A percentile compares a stretch with the other conserved stretches of the same genome.
phyloP scores from a whole-genome alignment of 768 basidiomycete species.

The Tylopilus plumbeoviolaceoides region DNA sequence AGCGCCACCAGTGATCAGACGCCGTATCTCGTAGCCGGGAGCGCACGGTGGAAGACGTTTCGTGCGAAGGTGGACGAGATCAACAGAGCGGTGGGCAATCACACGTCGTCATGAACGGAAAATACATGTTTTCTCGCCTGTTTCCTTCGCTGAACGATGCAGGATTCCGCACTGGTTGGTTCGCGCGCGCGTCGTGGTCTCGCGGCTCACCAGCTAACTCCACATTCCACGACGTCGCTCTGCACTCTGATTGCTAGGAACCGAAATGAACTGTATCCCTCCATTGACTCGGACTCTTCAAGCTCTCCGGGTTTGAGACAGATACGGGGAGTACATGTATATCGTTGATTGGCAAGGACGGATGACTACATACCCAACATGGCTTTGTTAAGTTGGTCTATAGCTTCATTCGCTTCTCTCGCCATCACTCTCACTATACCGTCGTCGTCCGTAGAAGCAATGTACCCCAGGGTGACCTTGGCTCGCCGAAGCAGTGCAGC shows the following conservation, averaged over 20 bases:
- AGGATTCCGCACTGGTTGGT: conserved; percentile 8
- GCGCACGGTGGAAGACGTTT: conserved; percentile 66
- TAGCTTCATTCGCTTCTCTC: conserved; percentile 55
- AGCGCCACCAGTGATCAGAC: conserved; percentile 45
- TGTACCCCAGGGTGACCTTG: conserved; percentile 61
- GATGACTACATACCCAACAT: conserved; percentile 30
- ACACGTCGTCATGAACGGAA: conserved; percentile 19
- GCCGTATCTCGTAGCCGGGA: conserved; percentile 56
- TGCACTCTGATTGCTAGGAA: conserved; percentile 27
- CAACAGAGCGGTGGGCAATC: conserved; percentile 51
- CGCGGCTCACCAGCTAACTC: conserved; percentile 20
- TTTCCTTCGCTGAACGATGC: neutral
- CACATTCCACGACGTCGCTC: conserved; percentile 20
- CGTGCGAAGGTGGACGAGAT: conserved; percentile 73
- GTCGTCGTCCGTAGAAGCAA: conserved; percentile 71
- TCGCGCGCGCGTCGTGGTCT: conserved; percentile 27
- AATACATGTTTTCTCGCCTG: neutral
- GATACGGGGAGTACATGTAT: conserved; percentile 71
- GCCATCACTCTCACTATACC: conserved; percentile 71
- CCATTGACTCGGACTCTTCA: conserved; percentile 75
- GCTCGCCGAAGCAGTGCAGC: conserved; percentile 43
- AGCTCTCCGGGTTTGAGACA: conserved; percentile 77
- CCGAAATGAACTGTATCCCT: conserved; percentile 61
- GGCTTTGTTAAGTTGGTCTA: conserved; percentile 49
- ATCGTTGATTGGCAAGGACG: neutral